Evolutionary conservation across 108 stramenopile genomes (phyloP).

Genomic region (Cyclotella cryptica): DNA sequence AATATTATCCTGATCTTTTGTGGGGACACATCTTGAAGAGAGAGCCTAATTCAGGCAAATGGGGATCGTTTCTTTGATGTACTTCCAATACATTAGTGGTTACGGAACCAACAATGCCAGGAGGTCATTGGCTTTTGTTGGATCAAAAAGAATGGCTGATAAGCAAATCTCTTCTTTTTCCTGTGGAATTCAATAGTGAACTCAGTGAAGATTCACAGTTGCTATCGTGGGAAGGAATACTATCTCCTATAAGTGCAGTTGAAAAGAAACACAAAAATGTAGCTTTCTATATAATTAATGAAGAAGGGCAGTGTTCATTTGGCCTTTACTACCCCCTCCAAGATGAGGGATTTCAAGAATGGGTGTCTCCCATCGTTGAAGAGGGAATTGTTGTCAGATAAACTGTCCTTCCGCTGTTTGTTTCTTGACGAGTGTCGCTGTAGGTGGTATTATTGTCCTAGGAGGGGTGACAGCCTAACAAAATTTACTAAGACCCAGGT

Average conservation of each 20-base stretch:
- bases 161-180: no score
- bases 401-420: slow-evolving; percentile 19
- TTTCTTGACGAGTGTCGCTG: slow-evolving; percentile 31
- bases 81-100: slow-evolving; percentile 63
- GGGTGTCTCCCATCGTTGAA: slow-evolving; percentile 43
- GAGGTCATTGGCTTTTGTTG: slow-evolving; percentile 13
- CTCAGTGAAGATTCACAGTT: slow-evolving; percentile 19
- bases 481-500: no score
- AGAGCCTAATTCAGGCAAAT: slow-evolving; percentile 49
- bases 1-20: slow-evolving; percentile 52
- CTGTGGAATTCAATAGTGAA: no score
- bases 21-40: slow-evolving; percentile 57
- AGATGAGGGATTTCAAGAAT: slow-evolving; percentile 50
- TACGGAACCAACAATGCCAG: slow-evolving; percentile 30
- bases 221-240: slow-evolving; percentile 52
- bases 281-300: slow-evolving; percentile 48
- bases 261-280: slow-evolving; percentile 55
- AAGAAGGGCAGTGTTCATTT: slow-evolving; percentile 63
- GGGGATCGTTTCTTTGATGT: slow-evolving; percentile 62
- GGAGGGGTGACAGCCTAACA: background rate
- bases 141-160: no score
- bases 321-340: slow-evolving; percentile 62
- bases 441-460: slow-evolving; percentile 25
- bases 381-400: slow-evolving; percentile 35
- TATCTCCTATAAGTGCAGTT: slow-evolving; percentile 31